These are phyloP conservation scores for Meira nashicola DNA, from an alignment of 1,284 basidiomycete genomes.

Conservation along the genomic window DNA sequence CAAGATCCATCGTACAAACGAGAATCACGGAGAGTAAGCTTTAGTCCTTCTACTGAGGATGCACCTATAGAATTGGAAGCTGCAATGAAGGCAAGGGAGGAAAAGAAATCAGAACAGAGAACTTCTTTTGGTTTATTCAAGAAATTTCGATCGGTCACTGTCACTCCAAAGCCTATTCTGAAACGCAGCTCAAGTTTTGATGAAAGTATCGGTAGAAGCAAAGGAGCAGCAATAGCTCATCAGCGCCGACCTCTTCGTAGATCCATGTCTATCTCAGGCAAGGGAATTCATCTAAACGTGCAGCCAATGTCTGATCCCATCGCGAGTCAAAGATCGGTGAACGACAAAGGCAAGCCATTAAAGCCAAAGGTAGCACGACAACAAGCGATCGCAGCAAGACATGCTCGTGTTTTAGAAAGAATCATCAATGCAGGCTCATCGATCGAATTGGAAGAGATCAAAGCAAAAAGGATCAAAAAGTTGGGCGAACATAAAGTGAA, in stretches of 20 bases:
- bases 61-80: neutral
- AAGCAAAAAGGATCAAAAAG: conserved; percentile 24
- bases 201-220: neutral
- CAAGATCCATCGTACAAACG: too few species aligned
- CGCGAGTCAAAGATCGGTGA: neutral
- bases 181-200: neutral
- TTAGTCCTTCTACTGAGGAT: conserved; percentile 4
- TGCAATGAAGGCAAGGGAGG: neutral
- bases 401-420: conserved; percentile 39
- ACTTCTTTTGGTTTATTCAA: too few species aligned
- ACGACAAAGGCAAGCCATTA: conserved; percentile 1
- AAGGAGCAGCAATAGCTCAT: neutral
- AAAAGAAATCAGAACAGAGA: neutral
- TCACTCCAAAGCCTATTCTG: neutral
- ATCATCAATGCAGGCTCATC: conserved; percentile 34
- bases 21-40: conserved; percentile 2
- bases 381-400: conserved; percentile 32
- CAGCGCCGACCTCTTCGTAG: too few species aligned
- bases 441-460: conserved; percentile 9
- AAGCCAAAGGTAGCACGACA: conserved; percentile 23
- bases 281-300: neutral
- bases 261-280: neutral
- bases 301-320: neutral
- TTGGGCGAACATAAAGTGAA: conserved; percentile 4
- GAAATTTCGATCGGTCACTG: neutral